Base-by-base conservation (phyloP, 2,329 filamentous ascomycete genomes). In the Whalleya microplaca region DNA sequence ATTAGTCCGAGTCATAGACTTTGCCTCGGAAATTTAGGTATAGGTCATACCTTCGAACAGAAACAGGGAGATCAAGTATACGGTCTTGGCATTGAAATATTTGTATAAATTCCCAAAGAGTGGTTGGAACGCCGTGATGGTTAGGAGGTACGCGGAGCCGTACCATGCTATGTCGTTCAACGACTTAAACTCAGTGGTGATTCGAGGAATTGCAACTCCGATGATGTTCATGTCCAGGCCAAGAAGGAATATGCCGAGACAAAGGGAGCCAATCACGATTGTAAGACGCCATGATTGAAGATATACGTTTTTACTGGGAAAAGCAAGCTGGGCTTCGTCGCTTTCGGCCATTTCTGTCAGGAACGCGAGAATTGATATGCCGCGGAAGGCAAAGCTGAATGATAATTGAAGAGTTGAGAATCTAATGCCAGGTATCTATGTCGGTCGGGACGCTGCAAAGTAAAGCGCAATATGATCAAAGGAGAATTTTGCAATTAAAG, bases 151-250 rank as follows among this genome's bases (percentile, higher is more conserved):
- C 2, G 55, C 63, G 18, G 61, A 62, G 20, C 59, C 64, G 41
- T 67, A 67, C 64, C 64, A 67, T 9, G 62, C 63, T 21, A 66
- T 56, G 47, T 67, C 64, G 27, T 53, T 21, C 4, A 67, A 54
- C 2, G 63, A 64, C 23, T 53, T 51, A 47, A 67, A 66, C 20
- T 62, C 55, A 46, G 65, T 63, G n/a, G 63, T 67, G 40, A 67
- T 67, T 23, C 53, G 61, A 3, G 64, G 64, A 23, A 67, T 64
- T 3, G 64, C 64, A 10, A 62, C 63, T 9, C 51, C 53, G 42
- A 62, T 53, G 40, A 60, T 62, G 41, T 55, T 58, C 2, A 27
- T 14, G 23, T 58, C 56, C 6, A 58, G 21, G 4, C 51, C 56
- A 16, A 53, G 20, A 8, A 58, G 43, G 21, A 58, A 52, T 5